Conservation (phyloP, 345 rosid species). For the Corchorus olitorius region DNA sequence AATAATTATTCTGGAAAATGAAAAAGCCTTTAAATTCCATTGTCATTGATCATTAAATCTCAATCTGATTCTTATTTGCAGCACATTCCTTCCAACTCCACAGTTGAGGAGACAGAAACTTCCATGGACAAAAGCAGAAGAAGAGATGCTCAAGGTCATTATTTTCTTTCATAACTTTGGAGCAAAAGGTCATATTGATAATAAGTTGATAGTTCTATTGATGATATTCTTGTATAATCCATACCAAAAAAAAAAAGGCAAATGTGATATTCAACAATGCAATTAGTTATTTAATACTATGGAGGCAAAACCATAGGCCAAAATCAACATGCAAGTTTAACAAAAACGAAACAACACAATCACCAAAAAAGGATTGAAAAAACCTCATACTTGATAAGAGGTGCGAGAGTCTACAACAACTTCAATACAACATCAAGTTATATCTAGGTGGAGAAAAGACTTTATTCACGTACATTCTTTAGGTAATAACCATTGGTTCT, state of each 20-base stretch:
- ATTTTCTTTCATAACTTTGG: background rate
- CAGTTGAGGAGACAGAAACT: conserved; percentile 37
- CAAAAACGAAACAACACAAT: background rate
- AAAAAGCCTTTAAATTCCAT: background rate
- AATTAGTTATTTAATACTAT: no score
- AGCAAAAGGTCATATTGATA: background rate
- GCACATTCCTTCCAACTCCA: conserved; percentile 31
- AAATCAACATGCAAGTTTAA: no score
- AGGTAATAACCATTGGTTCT: background rate
- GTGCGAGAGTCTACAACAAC: background rate
- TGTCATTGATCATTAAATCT: background rate
- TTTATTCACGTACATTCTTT: background rate
- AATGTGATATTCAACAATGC: no score
- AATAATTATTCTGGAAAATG: background rate
- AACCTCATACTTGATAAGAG: background rate
- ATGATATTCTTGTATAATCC: background rate
- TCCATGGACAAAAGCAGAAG: conserved; percentile 47
- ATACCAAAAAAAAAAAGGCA: no score
- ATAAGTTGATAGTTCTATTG: background rate
- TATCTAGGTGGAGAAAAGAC: background rate
- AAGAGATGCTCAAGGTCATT: conserved; percentile 45
- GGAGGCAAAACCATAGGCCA: no score
- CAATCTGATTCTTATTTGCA: conserved; percentile 23
- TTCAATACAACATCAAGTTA: background rate
- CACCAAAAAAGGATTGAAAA: background rate